phyloP scores from a whole-genome alignment of 1,284 basidiomycete genomes.

The Sporisorium exsertum region DNA sequence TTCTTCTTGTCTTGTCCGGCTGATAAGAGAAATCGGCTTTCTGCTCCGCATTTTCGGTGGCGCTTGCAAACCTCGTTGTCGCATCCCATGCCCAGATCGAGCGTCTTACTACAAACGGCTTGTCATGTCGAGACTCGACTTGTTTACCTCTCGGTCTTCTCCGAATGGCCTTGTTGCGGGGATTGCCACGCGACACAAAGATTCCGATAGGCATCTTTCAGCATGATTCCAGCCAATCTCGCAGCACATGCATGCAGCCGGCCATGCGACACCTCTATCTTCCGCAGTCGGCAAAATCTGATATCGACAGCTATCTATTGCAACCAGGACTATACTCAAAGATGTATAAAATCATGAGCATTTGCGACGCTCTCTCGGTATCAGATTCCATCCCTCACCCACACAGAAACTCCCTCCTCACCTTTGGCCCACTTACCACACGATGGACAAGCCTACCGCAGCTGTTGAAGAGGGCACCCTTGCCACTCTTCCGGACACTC shows the following conservation, averaged over 20 bases:
- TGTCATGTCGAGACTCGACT: background rate
- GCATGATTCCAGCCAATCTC: background rate
- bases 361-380: background rate
- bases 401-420: background rate
- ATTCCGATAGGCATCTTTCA: background rate
- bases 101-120: background rate
- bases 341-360: background rate
- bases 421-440: no score
- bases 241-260: background rate
- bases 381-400: background rate
- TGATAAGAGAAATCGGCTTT: background rate
- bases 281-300: background rate
- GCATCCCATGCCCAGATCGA: background rate
- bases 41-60: background rate
- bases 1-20: background rate
- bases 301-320: constrained; percentile 4
- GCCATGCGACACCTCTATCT: background rate
- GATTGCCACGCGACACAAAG: constrained; percentile 5
- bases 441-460: constrained; percentile 24
- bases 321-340: background rate
- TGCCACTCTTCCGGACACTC: constrained; percentile 19
- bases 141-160: constrained; percentile 8
- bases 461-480: constrained; percentile 29
- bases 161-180: constrained; percentile 2
- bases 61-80: background rate